Evolutionary conservation across 23 red algal genomes (phyloP).

Genomic region (Agarophyton chilense): DNA sequence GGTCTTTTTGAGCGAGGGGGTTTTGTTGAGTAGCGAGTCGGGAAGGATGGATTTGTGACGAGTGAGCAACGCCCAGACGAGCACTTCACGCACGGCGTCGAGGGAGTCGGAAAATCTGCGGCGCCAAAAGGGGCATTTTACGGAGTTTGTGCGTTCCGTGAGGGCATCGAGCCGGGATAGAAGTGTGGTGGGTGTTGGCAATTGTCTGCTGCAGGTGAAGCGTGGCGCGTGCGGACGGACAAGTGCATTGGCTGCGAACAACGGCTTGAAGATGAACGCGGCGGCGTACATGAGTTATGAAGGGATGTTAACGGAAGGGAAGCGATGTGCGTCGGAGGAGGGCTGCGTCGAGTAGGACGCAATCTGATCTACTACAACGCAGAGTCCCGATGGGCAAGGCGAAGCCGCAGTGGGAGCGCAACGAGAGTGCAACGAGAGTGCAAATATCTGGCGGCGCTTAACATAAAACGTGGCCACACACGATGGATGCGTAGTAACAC

Average conservation of each 20-base stretch:
- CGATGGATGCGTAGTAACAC: too few species aligned
- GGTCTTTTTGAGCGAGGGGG: not conserved
- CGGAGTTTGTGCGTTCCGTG: conserved; percentile 4
- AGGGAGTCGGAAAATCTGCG: conserved; percentile 59
- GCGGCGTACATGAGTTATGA: not conserved
- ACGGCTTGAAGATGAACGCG: not conserved
- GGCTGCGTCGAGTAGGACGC: not conserved
- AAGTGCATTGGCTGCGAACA: not conserved
- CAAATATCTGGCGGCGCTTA: too few species aligned
- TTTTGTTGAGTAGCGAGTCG: not conserved
- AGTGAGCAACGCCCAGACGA: conserved; percentile 26
- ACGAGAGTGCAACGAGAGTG: too few species aligned
- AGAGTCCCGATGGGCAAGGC: too few species aligned
- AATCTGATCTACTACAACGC: too few species aligned
- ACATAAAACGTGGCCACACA: too few species aligned
- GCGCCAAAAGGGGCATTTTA: conserved; percentile 79
- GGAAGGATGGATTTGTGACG: conserved; percentile 64
- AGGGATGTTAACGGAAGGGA: not conserved
- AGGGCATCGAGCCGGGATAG: conserved; percentile 21
- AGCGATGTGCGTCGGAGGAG: not conserved
- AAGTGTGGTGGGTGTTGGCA: conserved; percentile 15
- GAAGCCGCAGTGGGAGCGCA: too few species aligned
- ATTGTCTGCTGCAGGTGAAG: not conserved
- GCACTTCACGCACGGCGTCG: conserved; percentile 28
- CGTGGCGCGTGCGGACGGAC: not conserved